Base-by-base conservation (phyloP, 176 grass and related monocot species). In the Alopecurus myosuroides region DNA sequence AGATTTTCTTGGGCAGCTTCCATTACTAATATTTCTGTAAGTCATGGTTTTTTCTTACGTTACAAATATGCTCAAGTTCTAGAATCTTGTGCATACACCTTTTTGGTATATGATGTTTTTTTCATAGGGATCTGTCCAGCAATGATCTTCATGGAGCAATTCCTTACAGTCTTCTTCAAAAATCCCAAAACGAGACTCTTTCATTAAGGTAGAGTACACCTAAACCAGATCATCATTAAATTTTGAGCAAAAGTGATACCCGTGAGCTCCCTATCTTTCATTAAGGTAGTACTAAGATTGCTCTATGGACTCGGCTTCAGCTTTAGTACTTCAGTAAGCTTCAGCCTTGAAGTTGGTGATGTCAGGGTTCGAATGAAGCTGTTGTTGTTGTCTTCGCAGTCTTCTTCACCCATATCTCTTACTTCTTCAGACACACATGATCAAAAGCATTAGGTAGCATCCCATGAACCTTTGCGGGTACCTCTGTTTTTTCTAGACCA, bases 121-220 rank as follows among this genome's bases (percentile, higher is more conserved):
- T 68, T 20, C 81, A 57, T 40, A 92, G 93, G 82, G 79, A 89
- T 89, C 85, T 95, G n/a, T 86, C 90, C 78, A 84, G 85, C 45
- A 90, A 95, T 81, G 55, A 95, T 35, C 72, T 90, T 8, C 19
- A 13, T 77, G 93, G 90, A 67, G 4, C 78, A 64, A 76, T 95
- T 69, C 93, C 90, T 81, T 57, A 61, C 29, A 81, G 31, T 46
- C 85, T 95, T 31, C 68, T 92, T 4, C 22, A 84, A 79, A 95
- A 85, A 85, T 88, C 73, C 23, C 57, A 77, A 81, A 84, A 61
- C 62, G 86, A 81, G 1, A 51, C 34, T 51, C 84, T 95, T 3
- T 56, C 68, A 34, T 33, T 95, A 65, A 95, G 90, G 93, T 72
- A 60, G 50, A 35, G 35, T 42, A 40, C 29, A 66, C 35, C 2